These are phyloP conservation scores for Gorgonomyces haynaldii DNA, from an alignment of 192 early-diverging fungal species.

Conservation along the genomic window DNA sequence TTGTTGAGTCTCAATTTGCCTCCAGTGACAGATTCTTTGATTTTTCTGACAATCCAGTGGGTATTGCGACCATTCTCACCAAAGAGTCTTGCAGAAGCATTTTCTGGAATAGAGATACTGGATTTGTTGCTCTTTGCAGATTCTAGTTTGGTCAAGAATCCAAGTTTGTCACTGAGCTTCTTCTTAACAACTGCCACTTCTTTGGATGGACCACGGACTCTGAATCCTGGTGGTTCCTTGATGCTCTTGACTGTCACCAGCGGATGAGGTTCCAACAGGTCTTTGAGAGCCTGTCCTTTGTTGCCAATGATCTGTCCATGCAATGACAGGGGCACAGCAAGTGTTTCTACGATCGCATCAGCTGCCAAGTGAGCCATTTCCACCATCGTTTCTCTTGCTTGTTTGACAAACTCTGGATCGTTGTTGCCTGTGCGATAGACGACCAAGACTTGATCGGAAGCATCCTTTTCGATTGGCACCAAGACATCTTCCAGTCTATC, in stretches of 20 bases:
- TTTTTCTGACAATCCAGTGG: constrained; percentile 26
- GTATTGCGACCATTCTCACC: constrained; percentile 11
- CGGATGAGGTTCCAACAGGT: constrained; percentile 45
- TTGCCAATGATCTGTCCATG: constrained; percentile 72
- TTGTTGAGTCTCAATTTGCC: constrained; percentile 8
- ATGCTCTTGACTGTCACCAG: constrained; percentile 30
- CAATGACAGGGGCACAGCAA: constrained; percentile 58
- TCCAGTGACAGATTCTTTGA: constrained; percentile 24
- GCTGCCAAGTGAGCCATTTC: constrained; percentile 47
- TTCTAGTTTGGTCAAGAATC: constrained; percentile 59
- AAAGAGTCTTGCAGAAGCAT: constrained; percentile 20
- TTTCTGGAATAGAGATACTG: constrained; percentile 31
- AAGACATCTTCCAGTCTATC: constrained; percentile 59
- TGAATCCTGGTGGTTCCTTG: constrained; percentile 45
- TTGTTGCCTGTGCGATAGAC: constrained; percentile 53
- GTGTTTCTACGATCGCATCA: constrained; percentile 47
- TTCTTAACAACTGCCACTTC: constrained; percentile 61
- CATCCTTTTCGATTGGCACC: constrained; percentile 57
- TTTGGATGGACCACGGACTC: constrained; percentile 65
- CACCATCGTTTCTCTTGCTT: constrained; percentile 57
- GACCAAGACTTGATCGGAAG: constrained; percentile 63
- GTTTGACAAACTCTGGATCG: constrained; percentile 20
- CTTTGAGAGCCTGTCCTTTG: constrained; percentile 60
- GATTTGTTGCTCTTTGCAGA: constrained; percentile 32
- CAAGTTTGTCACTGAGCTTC: constrained; percentile 55